Evolutionary conservation across 495 filamentous ascomycete genomes (phyloP).

Genomic region (Podospora australis): DNA sequence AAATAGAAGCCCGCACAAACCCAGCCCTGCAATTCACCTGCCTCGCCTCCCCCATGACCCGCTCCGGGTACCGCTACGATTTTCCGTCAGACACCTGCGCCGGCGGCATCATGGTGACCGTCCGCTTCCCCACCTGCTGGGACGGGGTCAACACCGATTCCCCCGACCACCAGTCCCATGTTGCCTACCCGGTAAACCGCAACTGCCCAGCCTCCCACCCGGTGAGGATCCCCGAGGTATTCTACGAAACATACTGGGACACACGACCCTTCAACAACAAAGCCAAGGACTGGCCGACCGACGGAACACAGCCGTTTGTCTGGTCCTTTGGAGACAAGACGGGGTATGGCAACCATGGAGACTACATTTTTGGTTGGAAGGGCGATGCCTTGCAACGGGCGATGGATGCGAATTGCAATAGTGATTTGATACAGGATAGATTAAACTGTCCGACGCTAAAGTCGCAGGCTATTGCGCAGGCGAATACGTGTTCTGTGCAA

Average conservation of each 20-base stretch:
- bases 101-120: conserved; percentile 32
- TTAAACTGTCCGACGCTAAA: conserved; percentile 23
- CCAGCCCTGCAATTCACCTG: conserved; percentile 33
- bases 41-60: conserved; percentile 19
- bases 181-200: conserved; percentile 29
- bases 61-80: conserved; percentile 19
- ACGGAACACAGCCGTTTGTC: conserved; percentile 40
- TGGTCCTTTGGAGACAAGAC: conserved; percentile 38
- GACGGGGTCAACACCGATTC: conserved; percentile 22
- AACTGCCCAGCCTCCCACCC: conserved; percentile 29
- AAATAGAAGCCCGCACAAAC: conserved; percentile 23
- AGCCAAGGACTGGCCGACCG: conserved; percentile 33
- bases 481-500: conserved; percentile 29
- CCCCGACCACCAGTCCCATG: conserved; percentile 35
- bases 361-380: conserved; percentile 33
- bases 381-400: conserved; percentile 32
- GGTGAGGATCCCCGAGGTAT: conserved; percentile 30
- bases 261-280: conserved; percentile 34
- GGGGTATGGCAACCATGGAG: conserved; percentile 35
- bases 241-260: conserved; percentile 40
- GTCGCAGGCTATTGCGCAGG: conserved; percentile 28
- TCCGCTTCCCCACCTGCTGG: conserved; percentile 27
- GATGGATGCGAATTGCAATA: conserved; percentile 34
- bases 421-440: conserved; percentile 22
- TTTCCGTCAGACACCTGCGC: conserved; percentile 29